phyloP scores from a whole-genome alignment of 2,329 filamentous ascomycete genomes.

The Bisporella sp. region DNA sequence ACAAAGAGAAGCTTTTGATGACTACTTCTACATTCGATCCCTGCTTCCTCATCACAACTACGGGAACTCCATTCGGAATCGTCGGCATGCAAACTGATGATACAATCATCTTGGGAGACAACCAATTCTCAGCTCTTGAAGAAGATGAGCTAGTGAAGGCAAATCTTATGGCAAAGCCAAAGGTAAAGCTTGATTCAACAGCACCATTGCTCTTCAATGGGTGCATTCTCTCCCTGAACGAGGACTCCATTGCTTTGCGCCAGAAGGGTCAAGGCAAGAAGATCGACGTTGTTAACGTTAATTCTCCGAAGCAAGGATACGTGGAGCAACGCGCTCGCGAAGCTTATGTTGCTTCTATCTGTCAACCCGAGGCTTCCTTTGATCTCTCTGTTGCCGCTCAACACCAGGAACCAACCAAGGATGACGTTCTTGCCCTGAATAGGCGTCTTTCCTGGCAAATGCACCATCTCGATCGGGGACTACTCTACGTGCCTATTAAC shows the following conservation, averaged over 20 bases:
- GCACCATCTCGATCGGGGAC: neutral
- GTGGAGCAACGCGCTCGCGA: neutral
- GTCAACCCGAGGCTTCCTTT: slow-evolving; percentile 2
- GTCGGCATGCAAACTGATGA: neutral
- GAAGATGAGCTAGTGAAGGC: neutral
- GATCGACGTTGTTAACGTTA: too few relatives aligned
- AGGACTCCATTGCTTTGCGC: too few relatives aligned
- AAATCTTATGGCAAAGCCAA: neutral
- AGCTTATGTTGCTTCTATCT: slow-evolving; percentile 2
- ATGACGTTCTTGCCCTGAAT: slow-evolving; percentile 3
- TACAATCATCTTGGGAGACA: neutral
- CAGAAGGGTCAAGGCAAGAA: too few relatives aligned
- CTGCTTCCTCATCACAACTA: neutral
- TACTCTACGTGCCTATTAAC: slow-evolving; percentile 2
- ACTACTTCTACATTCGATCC: neutral
- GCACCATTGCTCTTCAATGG: too few relatives aligned
- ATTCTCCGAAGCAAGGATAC: too few relatives aligned
- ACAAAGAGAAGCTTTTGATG: neutral
- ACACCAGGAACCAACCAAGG: neutral
- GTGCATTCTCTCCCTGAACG: too few relatives aligned
- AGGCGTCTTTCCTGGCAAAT: slow-evolving; percentile 7
- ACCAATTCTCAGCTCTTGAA: slow-evolving; percentile 5
- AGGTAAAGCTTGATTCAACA: too few relatives aligned
- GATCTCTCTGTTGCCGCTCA: neutral
- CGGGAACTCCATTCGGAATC: neutral